A percentile compares a stretch with the other conserved stretches of the same genome.
Conservation (phyloP, 371 early-diverging fungal genomes). For the Mucor irregularis region DNA sequence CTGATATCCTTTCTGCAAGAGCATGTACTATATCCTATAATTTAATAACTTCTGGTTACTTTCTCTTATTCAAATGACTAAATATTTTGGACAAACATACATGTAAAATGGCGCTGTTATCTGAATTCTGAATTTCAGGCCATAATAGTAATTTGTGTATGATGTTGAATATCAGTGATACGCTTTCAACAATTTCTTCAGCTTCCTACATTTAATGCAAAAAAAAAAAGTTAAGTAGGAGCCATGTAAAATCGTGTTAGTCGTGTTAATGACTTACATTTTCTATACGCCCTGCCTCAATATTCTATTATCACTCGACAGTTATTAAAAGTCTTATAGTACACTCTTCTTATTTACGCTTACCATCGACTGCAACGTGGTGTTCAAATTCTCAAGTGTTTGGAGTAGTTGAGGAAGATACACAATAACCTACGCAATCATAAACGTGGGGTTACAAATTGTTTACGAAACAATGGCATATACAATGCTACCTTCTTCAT, state of each 20-base stretch:
- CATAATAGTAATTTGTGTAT: conserved; percentile 54
- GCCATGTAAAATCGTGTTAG: no score
- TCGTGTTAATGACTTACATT: not conserved
- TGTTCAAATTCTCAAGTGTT: conserved; percentile 33
- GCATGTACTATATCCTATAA: conserved; percentile 16
- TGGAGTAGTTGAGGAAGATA: conserved; percentile 40
- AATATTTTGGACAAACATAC: conserved; percentile 2
- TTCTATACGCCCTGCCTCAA: conserved; percentile 30
- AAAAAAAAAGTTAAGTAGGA: not conserved
- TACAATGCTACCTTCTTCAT: conserved; percentile 38
- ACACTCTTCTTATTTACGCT: not conserved
- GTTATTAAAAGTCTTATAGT: not conserved
- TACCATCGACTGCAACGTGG: conserved; percentile 32
- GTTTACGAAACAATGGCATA: no score
- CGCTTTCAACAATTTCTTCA: conserved; percentile 33
- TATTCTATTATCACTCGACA: conserved; percentile 19
- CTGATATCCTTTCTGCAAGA: conserved; percentile 20
- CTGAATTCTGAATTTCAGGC: conserved; percentile 54
- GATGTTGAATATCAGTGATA: conserved; percentile 45
- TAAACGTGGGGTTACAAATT: no score
- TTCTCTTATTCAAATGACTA: no score
- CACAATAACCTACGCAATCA: conserved; percentile 26
- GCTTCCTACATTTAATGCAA: conserved; percentile 16
- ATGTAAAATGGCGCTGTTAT: conserved; percentile 37
- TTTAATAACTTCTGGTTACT: not conserved